phyloP scores from a whole-genome alignment of 768 basidiomycete species.

The Butyriboletus loyo region DNA sequence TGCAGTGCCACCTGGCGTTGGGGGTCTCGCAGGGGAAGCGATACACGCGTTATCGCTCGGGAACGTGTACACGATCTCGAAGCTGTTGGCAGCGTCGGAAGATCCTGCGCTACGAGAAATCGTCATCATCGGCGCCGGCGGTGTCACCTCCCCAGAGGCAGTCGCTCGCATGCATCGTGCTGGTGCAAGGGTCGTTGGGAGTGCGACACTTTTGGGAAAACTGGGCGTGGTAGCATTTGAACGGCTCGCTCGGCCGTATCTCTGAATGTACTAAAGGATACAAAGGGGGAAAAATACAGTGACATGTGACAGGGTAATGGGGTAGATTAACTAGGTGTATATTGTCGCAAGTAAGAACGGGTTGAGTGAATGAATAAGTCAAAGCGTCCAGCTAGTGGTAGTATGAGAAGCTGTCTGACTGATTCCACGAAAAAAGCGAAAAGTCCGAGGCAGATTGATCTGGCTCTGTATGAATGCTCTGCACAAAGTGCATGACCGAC shows the following conservation, averaged over 20 bases:
- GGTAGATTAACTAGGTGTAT: conserved; percentile 17
- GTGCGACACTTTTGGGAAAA: conserved; percentile 54
- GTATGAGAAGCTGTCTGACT: conserved; percentile 20
- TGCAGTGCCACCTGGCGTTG: conserved; percentile 62
- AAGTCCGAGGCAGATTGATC: conserved; percentile 14
- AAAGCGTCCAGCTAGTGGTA: conserved; percentile 17
- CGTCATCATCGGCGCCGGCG: conserved; percentile 77
- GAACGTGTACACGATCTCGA: conserved; percentile 64
- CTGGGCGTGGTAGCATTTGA: conserved; percentile 55
- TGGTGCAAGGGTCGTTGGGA: conserved; percentile 71
- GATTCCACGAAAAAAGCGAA: conserved; percentile 23
- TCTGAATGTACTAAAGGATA: conserved; percentile 9
- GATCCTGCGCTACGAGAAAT: conserved; percentile 46
- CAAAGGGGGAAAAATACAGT: conserved; percentile 21
- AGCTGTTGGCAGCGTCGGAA: conserved; percentile 43
- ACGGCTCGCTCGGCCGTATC: conserved; percentile 26
- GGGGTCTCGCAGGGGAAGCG: conserved; percentile 75
- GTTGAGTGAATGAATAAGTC: conserved; percentile 30
- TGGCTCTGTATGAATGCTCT: not conserved
- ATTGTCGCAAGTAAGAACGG: conserved; percentile 1
- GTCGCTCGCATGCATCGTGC: conserved; percentile 67
- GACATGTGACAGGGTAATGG: conserved; percentile 3
- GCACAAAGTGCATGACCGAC: conserved; percentile 13
- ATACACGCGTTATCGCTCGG: conserved; percentile 77
- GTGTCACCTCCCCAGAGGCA: conserved; percentile 61